Evolutionary conservation across 2,329 filamentous ascomycete genomes (phyloP).

Genomic region (Exophiala sp.): DNA sequence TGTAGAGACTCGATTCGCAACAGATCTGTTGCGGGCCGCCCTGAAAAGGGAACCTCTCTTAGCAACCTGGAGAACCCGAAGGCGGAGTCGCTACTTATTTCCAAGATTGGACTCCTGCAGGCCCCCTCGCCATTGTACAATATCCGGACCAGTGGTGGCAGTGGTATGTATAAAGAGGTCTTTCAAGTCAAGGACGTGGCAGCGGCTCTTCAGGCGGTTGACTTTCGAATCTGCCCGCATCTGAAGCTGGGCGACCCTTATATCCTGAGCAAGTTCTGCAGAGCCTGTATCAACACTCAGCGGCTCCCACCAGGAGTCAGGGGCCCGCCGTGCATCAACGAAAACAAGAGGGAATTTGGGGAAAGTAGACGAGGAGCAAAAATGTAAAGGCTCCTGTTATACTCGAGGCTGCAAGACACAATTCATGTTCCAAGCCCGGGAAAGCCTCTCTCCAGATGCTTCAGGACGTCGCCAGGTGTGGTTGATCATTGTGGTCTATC

Average conservation of each 20-base stretch:
- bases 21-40: conserved; percentile 27
- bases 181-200: conserved; percentile 28
- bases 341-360: conserved; percentile 23
- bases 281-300: conserved; percentile 29
- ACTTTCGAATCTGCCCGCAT: conserved; percentile 28
- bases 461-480: conserved; percentile 29
- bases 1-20: conserved; percentile 28
- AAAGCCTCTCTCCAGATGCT: conserved; percentile 26
- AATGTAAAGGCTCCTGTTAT: conserved; percentile 28
- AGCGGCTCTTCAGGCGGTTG: conserved; percentile 24
- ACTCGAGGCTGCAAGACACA: conserved; percentile 27
- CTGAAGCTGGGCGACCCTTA: conserved; percentile 27
- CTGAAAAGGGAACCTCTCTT: conserved; percentile 25
- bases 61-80: conserved; percentile 26
- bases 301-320: conserved; percentile 27
- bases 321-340: conserved; percentile 27
- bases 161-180: conserved; percentile 28
- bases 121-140: conserved; percentile 25
- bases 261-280: conserved; percentile 29
- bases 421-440: conserved; percentile 30
- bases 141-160: conserved; percentile 21
- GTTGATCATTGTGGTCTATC: conserved; percentile 28
- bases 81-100: conserved; percentile 25
- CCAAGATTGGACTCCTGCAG: conserved; percentile 28
- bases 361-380: conserved; percentile 16